Conservation (phyloP, 2,329 filamentous ascomycete genomes). For the Biscogniauxia marginata region DNA sequence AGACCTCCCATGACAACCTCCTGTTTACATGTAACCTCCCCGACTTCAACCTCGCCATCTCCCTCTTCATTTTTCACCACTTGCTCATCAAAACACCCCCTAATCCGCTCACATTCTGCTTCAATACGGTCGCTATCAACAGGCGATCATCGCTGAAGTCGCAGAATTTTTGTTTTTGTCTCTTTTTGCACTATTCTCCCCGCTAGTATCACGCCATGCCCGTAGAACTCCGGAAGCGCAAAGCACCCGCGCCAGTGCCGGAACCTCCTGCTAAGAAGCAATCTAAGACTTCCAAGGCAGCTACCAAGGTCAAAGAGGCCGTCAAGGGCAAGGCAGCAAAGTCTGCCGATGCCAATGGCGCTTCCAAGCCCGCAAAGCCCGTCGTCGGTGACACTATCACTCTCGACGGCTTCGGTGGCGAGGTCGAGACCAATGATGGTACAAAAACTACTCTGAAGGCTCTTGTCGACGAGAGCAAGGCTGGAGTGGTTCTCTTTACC, state of each 20-base stretch:
- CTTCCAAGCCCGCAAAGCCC: slow-evolving; percentile 40
- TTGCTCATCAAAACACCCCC: slow-evolving; percentile 3
- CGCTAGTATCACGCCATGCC: slow-evolving; percentile 34
- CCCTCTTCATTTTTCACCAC: slow-evolving; percentile 4
- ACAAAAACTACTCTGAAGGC: slow-evolving; percentile 74
- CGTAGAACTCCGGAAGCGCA: slow-evolving; percentile 45
- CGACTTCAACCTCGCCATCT: slow-evolving; percentile 14
- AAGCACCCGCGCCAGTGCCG: slow-evolving; percentile 40
- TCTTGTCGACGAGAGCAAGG: slow-evolving; percentile 78
- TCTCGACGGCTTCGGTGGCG: slow-evolving; percentile 62
- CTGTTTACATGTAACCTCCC: slow-evolving; percentile 23
- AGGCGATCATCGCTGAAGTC: neutral
- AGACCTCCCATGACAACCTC: slow-evolving; percentile 12
- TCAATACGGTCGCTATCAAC: neutral
- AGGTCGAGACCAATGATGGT: slow-evolving; percentile 84
- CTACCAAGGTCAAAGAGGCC: slow-evolving; percentile 38
- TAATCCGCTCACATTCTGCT: neutral
- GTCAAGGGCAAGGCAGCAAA: slow-evolving; percentile 30
- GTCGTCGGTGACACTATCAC: slow-evolving; percentile 55
- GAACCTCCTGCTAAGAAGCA: slow-evolving; percentile 41
- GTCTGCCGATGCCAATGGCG: slow-evolving; percentile 31
- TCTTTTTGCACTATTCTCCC: neutral
- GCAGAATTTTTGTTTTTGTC: slow-evolving; percentile 4
- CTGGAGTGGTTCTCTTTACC: slow-evolving; percentile 88
- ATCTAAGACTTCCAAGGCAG: slow-evolving; percentile 39